A percentile compares a stretch with the other conserved stretches of the same genome.
Evolutionary conservation across 352 stramenopile species (phyloP).

Genomic region (Phytophthora multivora): DNA sequence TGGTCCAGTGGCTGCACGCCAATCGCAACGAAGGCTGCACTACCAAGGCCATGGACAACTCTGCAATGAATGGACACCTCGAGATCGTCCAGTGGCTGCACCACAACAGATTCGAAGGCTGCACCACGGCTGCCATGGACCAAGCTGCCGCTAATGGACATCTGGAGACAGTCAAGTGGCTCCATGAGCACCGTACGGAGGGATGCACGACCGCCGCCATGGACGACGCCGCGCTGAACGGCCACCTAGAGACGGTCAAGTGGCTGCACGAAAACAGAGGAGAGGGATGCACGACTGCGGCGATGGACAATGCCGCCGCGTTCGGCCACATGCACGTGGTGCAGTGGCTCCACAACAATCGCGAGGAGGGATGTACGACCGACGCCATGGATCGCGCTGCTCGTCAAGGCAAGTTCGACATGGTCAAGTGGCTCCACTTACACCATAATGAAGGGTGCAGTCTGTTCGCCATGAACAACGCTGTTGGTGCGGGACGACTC

Average conservation of each 20-base stretch:
- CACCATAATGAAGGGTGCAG: constrained; percentile 35
- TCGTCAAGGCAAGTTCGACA: constrained; percentile 36
- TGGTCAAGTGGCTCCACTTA: constrained; percentile 35
- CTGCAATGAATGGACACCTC: constrained; percentile 32
- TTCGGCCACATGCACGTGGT: constrained; percentile 38
- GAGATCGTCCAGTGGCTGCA: constrained; percentile 39
- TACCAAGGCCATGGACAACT: constrained; percentile 34
- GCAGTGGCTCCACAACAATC: constrained; percentile 31
- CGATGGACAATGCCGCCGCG: constrained; percentile 24
- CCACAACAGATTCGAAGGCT: constrained; percentile 20
- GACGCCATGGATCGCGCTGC: constrained; percentile 40
- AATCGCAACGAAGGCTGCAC: constrained; percentile 31
- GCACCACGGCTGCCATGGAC: constrained; percentile 25
- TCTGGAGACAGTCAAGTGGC: constrained; percentile 58
- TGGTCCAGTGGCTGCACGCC: constrained; percentile 25
- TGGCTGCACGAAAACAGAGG: constrained; percentile 19
- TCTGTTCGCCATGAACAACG: constrained; percentile 30
- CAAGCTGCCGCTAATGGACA: constrained; percentile 42
- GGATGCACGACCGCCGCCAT: constrained; percentile 26
- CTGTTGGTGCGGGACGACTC: constrained; percentile 21
- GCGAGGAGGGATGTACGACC: constrained; percentile 25
- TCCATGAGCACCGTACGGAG: constrained; percentile 43
- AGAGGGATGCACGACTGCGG: constrained; percentile 20
- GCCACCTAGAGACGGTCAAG: constrained; percentile 13
- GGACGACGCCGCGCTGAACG: constrained; percentile 23